Evolutionary conservation across 2,329 filamentous ascomycete species (phyloP).

Genomic region (Apiospora hydei): DNA sequence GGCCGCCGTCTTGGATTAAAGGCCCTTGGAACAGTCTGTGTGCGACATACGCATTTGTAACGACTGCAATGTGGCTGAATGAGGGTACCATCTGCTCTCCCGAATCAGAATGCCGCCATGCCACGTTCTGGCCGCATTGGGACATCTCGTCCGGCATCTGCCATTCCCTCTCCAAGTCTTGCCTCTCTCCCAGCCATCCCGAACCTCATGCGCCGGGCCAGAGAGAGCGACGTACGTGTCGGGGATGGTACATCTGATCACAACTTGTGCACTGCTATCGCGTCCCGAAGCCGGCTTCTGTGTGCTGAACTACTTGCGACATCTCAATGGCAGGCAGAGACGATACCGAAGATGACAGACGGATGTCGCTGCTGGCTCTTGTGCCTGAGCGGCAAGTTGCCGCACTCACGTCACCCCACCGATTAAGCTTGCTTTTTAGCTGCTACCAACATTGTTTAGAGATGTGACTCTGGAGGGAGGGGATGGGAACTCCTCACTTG

Average conservation of each 20-base stretch:
- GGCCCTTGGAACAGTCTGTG: background rate
- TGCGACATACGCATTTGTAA: background rate
- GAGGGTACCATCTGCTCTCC: background rate
- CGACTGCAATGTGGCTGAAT: background rate
- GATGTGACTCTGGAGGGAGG: background rate
- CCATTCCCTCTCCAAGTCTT: background rate
- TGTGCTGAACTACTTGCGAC: background rate
- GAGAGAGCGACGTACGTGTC: background rate
- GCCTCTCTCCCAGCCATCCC: background rate
- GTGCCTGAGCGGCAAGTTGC: background rate
- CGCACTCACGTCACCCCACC: background rate
- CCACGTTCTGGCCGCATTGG: background rate
- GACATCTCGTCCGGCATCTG: background rate
- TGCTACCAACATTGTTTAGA: background rate
- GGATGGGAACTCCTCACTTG: slow-evolving; percentile 16
- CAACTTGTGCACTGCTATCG: background rate
- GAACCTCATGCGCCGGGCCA: background rate
- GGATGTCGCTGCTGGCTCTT: background rate
- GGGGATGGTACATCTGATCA: background rate
- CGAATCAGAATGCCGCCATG: background rate
- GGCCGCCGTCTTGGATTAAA: background rate
- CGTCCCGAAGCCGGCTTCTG: background rate
- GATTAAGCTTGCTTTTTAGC: slow-evolving; percentile 8
- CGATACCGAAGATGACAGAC: background rate
- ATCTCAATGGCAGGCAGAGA: background rate